Conservation (phyloP, 768 basidiomycete genomes). For the Thelephora ganbajun region DNA sequence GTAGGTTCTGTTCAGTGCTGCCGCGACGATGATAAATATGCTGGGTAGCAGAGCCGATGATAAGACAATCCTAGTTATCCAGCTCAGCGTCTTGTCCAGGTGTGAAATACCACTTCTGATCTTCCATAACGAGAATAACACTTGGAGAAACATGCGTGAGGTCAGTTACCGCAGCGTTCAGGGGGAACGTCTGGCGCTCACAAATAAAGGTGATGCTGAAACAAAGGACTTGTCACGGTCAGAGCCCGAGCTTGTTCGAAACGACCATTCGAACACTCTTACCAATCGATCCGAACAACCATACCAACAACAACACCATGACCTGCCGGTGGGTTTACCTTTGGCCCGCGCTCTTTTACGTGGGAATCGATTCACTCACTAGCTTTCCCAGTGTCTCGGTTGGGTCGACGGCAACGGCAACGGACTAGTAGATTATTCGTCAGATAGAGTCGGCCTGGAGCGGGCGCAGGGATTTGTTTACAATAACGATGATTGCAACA, state of each 20-base stretch:
- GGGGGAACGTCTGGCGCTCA: slow-evolving; percentile 10
- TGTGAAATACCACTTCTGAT: slow-evolving; percentile 20
- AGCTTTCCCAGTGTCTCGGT: background rate
- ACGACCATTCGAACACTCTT: background rate
- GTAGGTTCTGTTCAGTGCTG: slow-evolving; percentile 11
- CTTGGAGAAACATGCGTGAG: slow-evolving; percentile 12
- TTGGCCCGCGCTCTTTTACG: background rate
- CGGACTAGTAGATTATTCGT: background rate
- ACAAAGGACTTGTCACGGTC: slow-evolving; percentile 23
- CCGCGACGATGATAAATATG: slow-evolving; percentile 18
- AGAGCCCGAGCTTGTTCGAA: background rate
- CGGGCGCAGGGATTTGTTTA: slow-evolving; percentile 4
- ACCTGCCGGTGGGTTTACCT: background rate
- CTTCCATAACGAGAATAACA: slow-evolving; percentile 27
- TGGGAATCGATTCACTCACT: background rate
- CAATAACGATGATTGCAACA: slow-evolving; percentile 28
- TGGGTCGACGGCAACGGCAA: slow-evolving; percentile 3
- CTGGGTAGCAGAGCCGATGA: slow-evolving; percentile 23
- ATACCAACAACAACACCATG: background rate
- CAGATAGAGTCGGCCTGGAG: background rate
- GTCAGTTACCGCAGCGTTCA: background rate
- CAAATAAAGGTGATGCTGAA: slow-evolving; percentile 24
- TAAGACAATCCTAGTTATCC: slow-evolving; percentile 27
- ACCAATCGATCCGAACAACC: background rate
- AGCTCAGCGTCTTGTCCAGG: slow-evolving; percentile 24